These are phyloP conservation scores for Amaranthus hypochondriacus DNA, from an alignment of 148 eudicot species.

Conservation along the genomic window DNA sequence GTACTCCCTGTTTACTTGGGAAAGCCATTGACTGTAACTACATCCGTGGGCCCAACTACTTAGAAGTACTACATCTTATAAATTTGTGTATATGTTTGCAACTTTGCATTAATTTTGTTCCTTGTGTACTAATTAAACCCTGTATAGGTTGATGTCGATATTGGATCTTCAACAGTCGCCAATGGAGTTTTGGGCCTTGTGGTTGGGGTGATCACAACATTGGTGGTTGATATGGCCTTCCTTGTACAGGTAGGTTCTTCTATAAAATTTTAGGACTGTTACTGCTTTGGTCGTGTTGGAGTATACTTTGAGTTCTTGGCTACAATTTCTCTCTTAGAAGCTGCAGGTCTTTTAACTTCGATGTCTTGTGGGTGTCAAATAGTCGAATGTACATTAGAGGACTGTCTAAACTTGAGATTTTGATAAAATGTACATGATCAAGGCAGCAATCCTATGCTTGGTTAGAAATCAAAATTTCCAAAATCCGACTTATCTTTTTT, in stretches of 20 bases:
- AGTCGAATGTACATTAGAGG: not conserved
- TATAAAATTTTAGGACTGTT: not conserved
- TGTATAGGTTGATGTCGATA: constrained; percentile 88
- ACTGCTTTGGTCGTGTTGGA: not conserved
- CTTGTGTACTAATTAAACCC: constrained; percentile 10
- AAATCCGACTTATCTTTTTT: too few relatives aligned
- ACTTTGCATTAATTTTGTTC: not conserved
- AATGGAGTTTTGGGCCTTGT: constrained; percentile 99
- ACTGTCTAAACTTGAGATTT: not conserved
- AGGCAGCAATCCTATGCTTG: not conserved
- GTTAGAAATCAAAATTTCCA: not conserved
- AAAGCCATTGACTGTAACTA: constrained; percentile 98
- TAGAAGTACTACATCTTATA: constrained; percentile 49
- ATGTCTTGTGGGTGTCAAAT: not conserved
- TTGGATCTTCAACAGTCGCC: constrained; percentile 98
- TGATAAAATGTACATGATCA: not conserved
- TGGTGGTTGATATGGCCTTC: constrained; percentile 99
- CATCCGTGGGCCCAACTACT: constrained; percentile 84
- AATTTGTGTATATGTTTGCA: not conserved
- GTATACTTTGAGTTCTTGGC: not conserved
- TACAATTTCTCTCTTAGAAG: not conserved
- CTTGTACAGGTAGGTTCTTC: constrained; percentile 76
- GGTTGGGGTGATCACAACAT: constrained; percentile 83
- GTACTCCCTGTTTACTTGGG: constrained; percentile 91
- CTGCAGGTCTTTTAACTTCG: not conserved